A percentile compares a stretch with the other conserved stretches of the same genome.
phyloP scores from a whole-genome alignment of 768 basidiomycete genomes.

The Hygrophoropsis aurantiaca region DNA sequence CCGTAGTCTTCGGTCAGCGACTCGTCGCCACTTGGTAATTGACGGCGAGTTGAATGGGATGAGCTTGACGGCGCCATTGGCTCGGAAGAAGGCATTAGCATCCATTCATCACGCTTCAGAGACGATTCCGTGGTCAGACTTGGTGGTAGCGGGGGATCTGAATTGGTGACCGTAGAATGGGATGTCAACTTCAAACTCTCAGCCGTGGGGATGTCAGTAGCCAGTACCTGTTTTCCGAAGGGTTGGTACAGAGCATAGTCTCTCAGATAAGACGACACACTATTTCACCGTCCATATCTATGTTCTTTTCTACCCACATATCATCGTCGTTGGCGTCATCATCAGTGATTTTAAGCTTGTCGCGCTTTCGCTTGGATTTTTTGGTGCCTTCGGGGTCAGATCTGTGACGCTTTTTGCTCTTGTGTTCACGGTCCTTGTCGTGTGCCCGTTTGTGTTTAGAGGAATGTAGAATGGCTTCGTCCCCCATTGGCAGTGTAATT shows the following conservation, averaged over 20 bases:
- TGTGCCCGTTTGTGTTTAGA: constrained; percentile 25
- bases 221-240: constrained; percentile 47
- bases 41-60: constrained; percentile 28
- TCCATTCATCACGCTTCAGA: constrained; percentile 84
- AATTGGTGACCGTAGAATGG: constrained; percentile 45
- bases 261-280: constrained; percentile 42
- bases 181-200: constrained; percentile 71
- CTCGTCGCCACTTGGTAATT: constrained; percentile 39
- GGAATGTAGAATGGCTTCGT: constrained; percentile 15
- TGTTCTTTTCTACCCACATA: constrained; percentile 88
- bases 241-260: constrained; percentile 10
- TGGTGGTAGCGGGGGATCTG: constrained; percentile 49
- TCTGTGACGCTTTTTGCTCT: constrained; percentile 56
- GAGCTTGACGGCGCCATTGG: constrained; percentile 28
- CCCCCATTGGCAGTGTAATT: constrained; percentile 20
- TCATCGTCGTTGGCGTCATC: constrained; percentile 74
- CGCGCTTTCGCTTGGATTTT: constrained; percentile 34
- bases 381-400: constrained; percentile 43
- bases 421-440: constrained; percentile 44
- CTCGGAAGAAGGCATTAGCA: constrained; percentile 53
- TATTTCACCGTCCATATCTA: constrained; percentile 73
- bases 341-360: constrained; percentile 50
- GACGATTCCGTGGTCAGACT: constrained; percentile 45
- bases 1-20: constrained; percentile 68
- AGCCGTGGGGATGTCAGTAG: constrained; percentile 74